Base-by-base conservation (phyloP, 164 flowering plant species). In the grape (Vitis vinifera) region DNA sequence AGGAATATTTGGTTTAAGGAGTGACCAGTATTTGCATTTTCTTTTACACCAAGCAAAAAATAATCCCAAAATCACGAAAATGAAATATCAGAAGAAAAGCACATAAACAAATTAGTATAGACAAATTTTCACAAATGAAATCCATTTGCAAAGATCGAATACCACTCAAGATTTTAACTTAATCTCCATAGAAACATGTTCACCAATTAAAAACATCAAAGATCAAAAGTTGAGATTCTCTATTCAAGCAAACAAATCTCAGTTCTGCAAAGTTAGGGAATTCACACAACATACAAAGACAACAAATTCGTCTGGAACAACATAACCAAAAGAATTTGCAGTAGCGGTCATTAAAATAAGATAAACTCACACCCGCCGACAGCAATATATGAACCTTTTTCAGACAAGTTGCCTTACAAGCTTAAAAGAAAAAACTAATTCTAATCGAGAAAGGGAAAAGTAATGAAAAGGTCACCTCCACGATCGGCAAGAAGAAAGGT, bases 401-500 rank as follows among this genome's bases (percentile, higher is more conserved):
- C 8, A 1, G 56, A 11, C 14, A 53, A 14, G 14, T 53, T 13
- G 7, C 16, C 14, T 10, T 13, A 14, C 4, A 53, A 53, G 56
- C 56, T 53, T 5, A 53, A 53, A 13, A 1, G 56, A 5, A 53
- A 13, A 23, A 13, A 1, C 10, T 10, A 13, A 13, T 13, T 30
- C 8, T 29, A 23, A 51, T 55, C 1, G 17, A 62, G 58, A 9
- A 30, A 53, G 2, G 11, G 3, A 62, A 62, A 29, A 31, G 50
- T 29, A 50, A 63, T 47, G 14, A 19, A 55, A 48, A 53, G 14
- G 68, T 64, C 52, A 91, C 98, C 97, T 83, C 98, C 97, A 60
- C 97, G 86, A 75, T 95, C 99, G 37, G 71, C 87, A 67, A 95
- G 97, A 37, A 93, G 63, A 67, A 95, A 87, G 13, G 78, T 77